These are phyloP conservation scores for Zymoseptoria ardabiliae DNA, from an alignment of 2,329 filamentous ascomycete genomes.

Conservation along the genomic window DNA sequence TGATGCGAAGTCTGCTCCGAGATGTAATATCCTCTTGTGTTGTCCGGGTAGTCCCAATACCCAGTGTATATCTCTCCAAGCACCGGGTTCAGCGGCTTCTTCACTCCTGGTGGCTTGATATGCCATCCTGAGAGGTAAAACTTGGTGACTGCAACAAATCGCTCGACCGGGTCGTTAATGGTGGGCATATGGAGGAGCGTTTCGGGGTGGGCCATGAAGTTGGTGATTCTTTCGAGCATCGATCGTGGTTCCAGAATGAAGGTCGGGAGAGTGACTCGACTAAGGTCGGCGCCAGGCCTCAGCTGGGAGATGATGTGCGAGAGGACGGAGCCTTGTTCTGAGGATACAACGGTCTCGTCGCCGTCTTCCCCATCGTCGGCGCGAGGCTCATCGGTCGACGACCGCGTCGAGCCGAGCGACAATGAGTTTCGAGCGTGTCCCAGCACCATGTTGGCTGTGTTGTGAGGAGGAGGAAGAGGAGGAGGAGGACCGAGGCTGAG, in stretches of 20 bases:
- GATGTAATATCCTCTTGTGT: slow-evolving; percentile 87
- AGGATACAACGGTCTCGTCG: slow-evolving; percentile 70
- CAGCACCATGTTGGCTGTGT: slow-evolving; percentile 37
- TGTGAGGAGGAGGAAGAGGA: no score
- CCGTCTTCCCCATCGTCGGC: slow-evolving; percentile 34
- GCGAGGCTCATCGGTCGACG: slow-evolving; percentile 36
- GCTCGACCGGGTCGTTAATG: slow-evolving; percentile 79
- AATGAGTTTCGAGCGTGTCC: slow-evolving; percentile 43
- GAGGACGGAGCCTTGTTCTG: slow-evolving; percentile 93
- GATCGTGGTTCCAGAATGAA: slow-evolving; percentile 97
- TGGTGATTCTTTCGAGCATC: slow-evolving; percentile 98
- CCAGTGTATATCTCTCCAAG: slow-evolving; percentile 91
- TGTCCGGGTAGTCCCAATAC: slow-evolving; percentile 79
- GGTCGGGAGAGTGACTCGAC: slow-evolving; percentile 86
- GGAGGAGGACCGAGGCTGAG: background rate
- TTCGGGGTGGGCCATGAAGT: slow-evolving; percentile 99
- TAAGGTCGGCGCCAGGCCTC: slow-evolving; percentile 88
- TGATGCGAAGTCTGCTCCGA: slow-evolving; percentile 97
- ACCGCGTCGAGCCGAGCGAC: slow-evolving; percentile 32
- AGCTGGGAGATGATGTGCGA: slow-evolving; percentile 96
- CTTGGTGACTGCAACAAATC: slow-evolving; percentile 92
- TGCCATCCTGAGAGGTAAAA: slow-evolving; percentile 99
- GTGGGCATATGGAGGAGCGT: slow-evolving; percentile 80
- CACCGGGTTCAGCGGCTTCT: slow-evolving; percentile 95
- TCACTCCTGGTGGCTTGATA: slow-evolving; percentile 93